Percentiles rank a stretch among this genome's conserved stretches.
Evolutionary conservation across 176 grass and related monocot genomes (phyloP).

Genomic region (Oryza nivara): DNA sequence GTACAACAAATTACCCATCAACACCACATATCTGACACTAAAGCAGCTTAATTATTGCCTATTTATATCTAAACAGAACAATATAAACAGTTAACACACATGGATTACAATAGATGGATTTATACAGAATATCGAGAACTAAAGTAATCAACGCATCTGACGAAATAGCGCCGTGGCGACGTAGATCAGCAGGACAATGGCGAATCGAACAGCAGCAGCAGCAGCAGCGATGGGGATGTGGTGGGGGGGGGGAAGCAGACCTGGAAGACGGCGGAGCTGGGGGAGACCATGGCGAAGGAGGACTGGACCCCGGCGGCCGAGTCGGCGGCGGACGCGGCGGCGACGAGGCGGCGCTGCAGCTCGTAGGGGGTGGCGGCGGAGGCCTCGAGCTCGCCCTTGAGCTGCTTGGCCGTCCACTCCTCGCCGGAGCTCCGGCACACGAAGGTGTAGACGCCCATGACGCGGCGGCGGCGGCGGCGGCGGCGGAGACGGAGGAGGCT

Average conservation of each 20-base stretch:
- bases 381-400: constrained; percentile 65
- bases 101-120: neutral
- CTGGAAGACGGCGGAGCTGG: constrained; percentile 89
- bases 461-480: neutral
- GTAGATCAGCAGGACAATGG: neutral
- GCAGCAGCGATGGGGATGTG: no score
- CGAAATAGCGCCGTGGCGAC: no score
- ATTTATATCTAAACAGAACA: neutral
- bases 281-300: constrained; percentile 88
- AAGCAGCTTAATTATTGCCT: neutral
- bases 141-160: no score
- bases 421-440: constrained; percentile 76
- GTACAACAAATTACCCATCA: neutral
- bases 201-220: no score
- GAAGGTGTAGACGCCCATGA: constrained; percentile 97
- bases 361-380: constrained; percentile 65
- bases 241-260: neutral
- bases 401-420: constrained; percentile 90
- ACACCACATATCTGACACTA: neutral
- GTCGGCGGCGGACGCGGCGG: constrained; percentile 57
- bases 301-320: constrained; percentile 69
- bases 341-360: constrained; percentile 78
- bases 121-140: no score
- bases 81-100: no score
- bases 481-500: neutral